Conservation (phyloP, 148 eudicot genomes). For the Drosera capensis region DNA sequence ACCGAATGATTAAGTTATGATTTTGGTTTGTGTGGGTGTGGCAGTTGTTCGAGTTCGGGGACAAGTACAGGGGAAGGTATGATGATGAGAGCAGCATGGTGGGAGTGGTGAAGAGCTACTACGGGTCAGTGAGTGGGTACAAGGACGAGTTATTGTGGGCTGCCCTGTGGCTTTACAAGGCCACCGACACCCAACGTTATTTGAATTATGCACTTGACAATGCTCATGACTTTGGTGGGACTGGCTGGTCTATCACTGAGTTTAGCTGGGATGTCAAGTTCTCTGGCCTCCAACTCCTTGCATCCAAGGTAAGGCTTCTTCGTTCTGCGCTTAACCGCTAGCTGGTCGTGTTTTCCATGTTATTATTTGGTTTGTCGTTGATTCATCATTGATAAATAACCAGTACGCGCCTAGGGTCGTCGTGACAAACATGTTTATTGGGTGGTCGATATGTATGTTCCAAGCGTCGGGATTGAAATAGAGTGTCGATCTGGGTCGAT, state of each 20-base stretch:
- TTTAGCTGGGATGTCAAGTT: slow-evolving; percentile 87
- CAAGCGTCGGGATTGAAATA: no score
- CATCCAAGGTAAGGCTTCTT: slow-evolving; percentile 37
- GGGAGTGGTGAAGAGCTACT: slow-evolving; percentile 36
- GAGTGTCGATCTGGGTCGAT: no score
- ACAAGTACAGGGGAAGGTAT: slow-evolving; percentile 55
- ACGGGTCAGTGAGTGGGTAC: slow-evolving; percentile 61
- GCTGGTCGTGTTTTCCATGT: no score
- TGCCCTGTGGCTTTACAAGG: slow-evolving; percentile 57
- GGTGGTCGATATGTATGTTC: no score
- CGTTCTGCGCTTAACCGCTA: background rate
- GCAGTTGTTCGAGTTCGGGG: slow-evolving; percentile 62
- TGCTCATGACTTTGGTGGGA: slow-evolving; percentile 27
- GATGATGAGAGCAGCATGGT: slow-evolving; percentile 53
- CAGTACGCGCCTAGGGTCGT: no score
- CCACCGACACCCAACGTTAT: slow-evolving; percentile 33
- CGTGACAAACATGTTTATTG: no score
- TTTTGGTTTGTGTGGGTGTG: background rate
- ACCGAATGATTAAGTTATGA: background rate
- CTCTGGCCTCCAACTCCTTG: slow-evolving; percentile 60
- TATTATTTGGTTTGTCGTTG: no score
- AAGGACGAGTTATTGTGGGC: slow-evolving; percentile 63
- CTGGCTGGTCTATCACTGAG: slow-evolving; percentile 46
- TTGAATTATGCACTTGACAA: slow-evolving; percentile 23
- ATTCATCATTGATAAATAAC: no score